Evolutionary conservation across 1,284 basidiomycete genomes (phyloP).

Genomic region (Apiotrichum mycotoxinovorans): DNA sequence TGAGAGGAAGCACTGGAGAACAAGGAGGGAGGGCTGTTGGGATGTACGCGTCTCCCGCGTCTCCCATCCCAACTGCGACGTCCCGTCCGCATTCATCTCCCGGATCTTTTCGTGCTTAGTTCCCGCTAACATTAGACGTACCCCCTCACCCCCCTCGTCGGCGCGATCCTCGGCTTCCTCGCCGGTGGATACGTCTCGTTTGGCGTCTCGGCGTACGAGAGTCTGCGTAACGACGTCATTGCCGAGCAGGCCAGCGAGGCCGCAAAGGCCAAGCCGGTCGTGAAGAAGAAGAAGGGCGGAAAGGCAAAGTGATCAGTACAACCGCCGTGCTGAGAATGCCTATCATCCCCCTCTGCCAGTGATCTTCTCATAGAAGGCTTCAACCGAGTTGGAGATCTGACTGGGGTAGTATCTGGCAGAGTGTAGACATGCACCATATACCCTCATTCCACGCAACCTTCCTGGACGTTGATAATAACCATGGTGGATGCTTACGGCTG

Average conservation of each 20-base stretch:
- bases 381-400: neutral
- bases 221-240: conserved; percentile 33
- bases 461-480: too few species aligned
- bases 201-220: conserved; percentile 52
- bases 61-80: too few species aligned
- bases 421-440: neutral
- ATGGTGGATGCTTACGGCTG: too few species aligned
- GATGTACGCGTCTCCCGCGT: too few species aligned
- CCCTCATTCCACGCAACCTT: neutral
- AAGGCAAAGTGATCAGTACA: conserved; percentile 10
- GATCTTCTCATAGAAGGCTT: neutral
- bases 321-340: neutral
- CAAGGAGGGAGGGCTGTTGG: too few species aligned
- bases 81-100: too few species aligned
- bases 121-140: conserved; percentile 55
- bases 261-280: conserved; percentile 5
- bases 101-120: too few species aligned
- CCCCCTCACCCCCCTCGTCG: conserved; percentile 67
- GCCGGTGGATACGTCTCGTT: conserved; percentile 61
- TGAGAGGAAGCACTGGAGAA: too few species aligned
- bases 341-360: too few species aligned
- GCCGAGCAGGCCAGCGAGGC: conserved; percentile 12
- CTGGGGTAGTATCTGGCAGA: neutral
- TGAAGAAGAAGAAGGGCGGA: conserved; percentile 8
- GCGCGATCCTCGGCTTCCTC: conserved; percentile 66